Conservation (phyloP, 371 early-diverging fungal genomes). For the Apophysomyces sp. region DNA sequence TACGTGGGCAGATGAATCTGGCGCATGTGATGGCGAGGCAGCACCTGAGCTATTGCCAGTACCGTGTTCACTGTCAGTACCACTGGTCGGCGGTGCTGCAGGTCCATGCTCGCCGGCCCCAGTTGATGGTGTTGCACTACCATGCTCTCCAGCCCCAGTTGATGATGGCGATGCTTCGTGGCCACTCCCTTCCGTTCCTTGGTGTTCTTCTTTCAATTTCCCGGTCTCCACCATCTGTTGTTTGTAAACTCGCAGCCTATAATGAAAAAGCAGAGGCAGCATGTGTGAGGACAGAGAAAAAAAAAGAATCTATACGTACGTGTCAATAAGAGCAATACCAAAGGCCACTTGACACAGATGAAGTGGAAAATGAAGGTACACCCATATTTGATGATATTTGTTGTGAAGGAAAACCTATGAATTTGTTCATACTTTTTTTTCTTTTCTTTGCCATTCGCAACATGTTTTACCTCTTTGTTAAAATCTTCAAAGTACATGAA, state of each 20-base stretch:
- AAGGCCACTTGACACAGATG: slow-evolving; percentile 58
- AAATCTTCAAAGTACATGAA: slow-evolving; percentile 58
- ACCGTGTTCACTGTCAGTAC: background rate
- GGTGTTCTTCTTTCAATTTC: slow-evolving; percentile 18
- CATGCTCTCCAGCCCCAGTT: background rate
- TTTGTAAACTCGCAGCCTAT: slow-evolving; percentile 37
- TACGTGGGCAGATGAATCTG: background rate
- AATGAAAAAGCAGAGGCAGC: too few relatives aligned
- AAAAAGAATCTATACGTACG: slow-evolving; percentile 19
- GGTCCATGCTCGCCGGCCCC: slow-evolving; percentile 1
- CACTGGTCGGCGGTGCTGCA: background rate
- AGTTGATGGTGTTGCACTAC: background rate
- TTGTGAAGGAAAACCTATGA: slow-evolving; percentile 40
- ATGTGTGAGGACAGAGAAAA: background rate
- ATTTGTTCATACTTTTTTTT: background rate
- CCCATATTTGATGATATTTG: slow-evolving; percentile 55
- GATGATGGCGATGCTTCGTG: slow-evolving; percentile 4
- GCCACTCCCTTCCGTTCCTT: background rate
- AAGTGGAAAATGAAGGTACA: slow-evolving; percentile 60
- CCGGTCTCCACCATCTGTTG: slow-evolving; percentile 28
- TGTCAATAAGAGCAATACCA: slow-evolving; percentile 55
- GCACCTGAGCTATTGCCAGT: background rate
- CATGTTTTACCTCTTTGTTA: slow-evolving; percentile 43
- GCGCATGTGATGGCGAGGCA: background rate
- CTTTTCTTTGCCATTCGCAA: background rate